Base-by-base conservation (phyloP, 2,329 filamentous ascomycete species). In the Phyllosticta capitalensis region DNA sequence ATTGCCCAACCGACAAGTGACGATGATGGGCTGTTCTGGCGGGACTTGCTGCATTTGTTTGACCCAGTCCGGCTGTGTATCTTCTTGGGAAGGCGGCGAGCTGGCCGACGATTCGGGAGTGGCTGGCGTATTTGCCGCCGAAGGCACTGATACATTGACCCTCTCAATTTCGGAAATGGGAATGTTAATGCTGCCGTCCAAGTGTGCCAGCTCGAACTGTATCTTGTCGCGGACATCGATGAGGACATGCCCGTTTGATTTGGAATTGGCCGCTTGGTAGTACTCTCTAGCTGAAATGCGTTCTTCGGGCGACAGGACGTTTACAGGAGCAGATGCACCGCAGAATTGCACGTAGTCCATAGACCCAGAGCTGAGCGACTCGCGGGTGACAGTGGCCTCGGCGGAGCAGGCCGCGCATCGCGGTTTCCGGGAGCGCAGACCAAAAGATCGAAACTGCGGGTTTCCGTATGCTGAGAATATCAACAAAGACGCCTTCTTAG, bases 321-420 rank as follows among this genome's bases (percentile, higher is more conserved):
- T 74, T 19, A 87, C 75, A 0, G 84, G 80, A 55, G 69, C 69
- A 1, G 75, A 71, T 0, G 83, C 79, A 4, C 92, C 91, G 68
- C 92, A 97, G 69, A 97, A 96, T 56, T 87, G 84, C 0, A 88
- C 81, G 69, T 97, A 97, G 69, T 96, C 90, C 53, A 92, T 76
- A 5, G 83, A 85, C 0, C 88, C 87, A 0, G 79, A 80, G 20
- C 72, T 76, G 56, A 96, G 74, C 7, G 79, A 81, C 10, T 85
- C 78, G 7, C 83, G 69, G 0, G 86, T 87, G 10, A 96, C 78
- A 0, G 77, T 82, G 0, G 83, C 79, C 9, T 79, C 72, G 0
- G 80, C 74, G 0, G 87, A 88, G 70, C 94, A 99, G 0, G 88
- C 87, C 38, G 89, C 83, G 67, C 94, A 97, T 48, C 84, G 83